phyloP scores from a whole-genome alignment of 305 asterid species.

The Fraxinus greggii region DNA sequence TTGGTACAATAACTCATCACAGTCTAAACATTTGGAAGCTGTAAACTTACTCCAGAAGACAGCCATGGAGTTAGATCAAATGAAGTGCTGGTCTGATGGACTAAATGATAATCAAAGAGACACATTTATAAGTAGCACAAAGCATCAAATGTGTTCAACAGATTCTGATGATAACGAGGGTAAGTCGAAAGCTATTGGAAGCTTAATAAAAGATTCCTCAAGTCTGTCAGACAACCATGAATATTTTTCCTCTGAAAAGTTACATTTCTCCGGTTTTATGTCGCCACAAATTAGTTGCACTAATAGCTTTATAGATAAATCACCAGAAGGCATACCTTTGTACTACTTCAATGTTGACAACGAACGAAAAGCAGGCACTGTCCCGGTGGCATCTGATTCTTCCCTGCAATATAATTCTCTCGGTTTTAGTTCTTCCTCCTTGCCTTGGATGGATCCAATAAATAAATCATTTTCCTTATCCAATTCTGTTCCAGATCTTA shows the following conservation, averaged over 20 bases:
- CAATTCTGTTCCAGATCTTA: conserved; percentile 73
- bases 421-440: conserved; percentile 80
- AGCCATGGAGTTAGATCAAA: conserved; percentile 65
- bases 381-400: conserved; percentile 61
- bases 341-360: conserved; percentile 83
- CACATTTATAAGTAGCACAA: conserved; percentile 37
- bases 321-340: conserved; percentile 89
- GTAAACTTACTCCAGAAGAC: conserved; percentile 69
- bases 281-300: conserved; percentile 89
- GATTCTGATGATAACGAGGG: conserved; percentile 48
- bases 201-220: conserved; percentile 43
- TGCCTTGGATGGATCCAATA: conserved; percentile 88
- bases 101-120: conserved; percentile 44
- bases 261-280: conserved; percentile 88
- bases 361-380: conserved; percentile 41
- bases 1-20: conserved; percentile 84
- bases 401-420: conserved; percentile 57
- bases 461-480: conserved; percentile 80
- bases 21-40: conserved; percentile 68
- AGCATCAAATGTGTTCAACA: conserved; percentile 36
- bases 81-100: conserved; percentile 62
- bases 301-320: conserved; percentile 84
- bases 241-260: conserved; percentile 69
- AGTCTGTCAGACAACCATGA: conserved; percentile 52
- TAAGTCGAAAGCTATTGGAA: conserved; percentile 57